phyloP scores from a whole-genome alignment of 2,329 filamentous ascomycete genomes.

The Didymella segeticola region DNA sequence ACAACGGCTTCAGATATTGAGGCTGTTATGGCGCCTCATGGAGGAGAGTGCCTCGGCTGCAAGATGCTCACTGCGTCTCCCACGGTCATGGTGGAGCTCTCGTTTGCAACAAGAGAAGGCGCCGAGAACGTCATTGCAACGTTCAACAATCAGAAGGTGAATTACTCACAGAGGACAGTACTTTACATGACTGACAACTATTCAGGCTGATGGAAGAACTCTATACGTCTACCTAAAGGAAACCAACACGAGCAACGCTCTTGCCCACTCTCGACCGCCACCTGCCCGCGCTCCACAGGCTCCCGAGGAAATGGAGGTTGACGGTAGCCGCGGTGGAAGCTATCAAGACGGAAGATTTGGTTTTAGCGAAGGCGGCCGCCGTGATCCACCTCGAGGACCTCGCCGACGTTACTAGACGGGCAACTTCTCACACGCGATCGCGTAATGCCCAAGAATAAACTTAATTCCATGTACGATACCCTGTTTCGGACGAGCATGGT shows the following conservation, averaged over 20 bases:
- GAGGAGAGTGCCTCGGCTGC: slow-evolving; percentile 69
- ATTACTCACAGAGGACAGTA: background rate
- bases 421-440: too few species aligned
- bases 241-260: slow-evolving; percentile 36
- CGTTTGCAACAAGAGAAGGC: slow-evolving; percentile 74
- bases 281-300: slow-evolving; percentile 31
- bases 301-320: slow-evolving; percentile 54
- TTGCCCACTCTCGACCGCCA: slow-evolving; percentile 39
- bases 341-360: slow-evolving; percentile 55
- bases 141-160: slow-evolving; percentile 81
- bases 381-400: slow-evolving; percentile 42
- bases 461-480: slow-evolving; percentile 35
- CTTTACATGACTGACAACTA: slow-evolving; percentile 17
- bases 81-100: slow-evolving; percentile 78
- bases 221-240: slow-evolving; percentile 76
- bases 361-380: slow-evolving; percentile 42
- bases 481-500: slow-evolving; percentile 20
- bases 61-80: slow-evolving; percentile 71
- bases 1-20: slow-evolving; percentile 85
- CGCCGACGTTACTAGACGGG: slow-evolving; percentile 40
- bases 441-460: too few species aligned
- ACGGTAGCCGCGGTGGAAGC: slow-evolving; percentile 42
- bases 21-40: slow-evolving; percentile 78
- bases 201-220: slow-evolving; percentile 76
- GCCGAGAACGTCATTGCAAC: slow-evolving; percentile 76